Percentiles rank a stretch among this genome's conserved stretches.
These are phyloP conservation scores for Trichoderma breve DNA, from an alignment of 2,329 filamentous ascomycete species.

Conservation along the genomic window DNA sequence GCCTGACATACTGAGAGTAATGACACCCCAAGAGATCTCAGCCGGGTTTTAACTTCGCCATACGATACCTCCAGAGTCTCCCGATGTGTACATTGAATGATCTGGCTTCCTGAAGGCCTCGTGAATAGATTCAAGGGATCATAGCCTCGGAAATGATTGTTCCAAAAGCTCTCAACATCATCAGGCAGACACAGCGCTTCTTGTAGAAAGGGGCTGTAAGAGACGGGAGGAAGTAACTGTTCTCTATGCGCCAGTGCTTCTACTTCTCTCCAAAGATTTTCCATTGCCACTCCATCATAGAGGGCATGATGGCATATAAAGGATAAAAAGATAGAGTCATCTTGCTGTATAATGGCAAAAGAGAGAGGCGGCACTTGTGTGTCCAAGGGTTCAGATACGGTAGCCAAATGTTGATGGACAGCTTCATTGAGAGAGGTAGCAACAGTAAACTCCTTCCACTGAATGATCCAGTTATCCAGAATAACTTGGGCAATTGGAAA, in stretches of 20 bases:
- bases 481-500: conserved; percentile 73
- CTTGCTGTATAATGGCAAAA: conserved; percentile 40
- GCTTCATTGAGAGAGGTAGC: conserved; percentile 36
- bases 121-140: conserved; percentile 32
- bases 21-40: conserved; percentile 56
- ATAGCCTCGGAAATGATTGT: conserved; percentile 51
- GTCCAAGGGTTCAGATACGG: conserved; percentile 43
- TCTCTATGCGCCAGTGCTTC: conserved; percentile 54
- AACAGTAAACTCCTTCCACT: conserved; percentile 41
- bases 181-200: conserved; percentile 51
- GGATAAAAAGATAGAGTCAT: conserved; percentile 40
- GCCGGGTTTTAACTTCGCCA: conserved; percentile 45
- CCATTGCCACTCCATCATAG: conserved; percentile 80
- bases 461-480: conserved; percentile 45
- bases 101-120: conserved; percentile 23
- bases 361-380: conserved; percentile 46
- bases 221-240: conserved; percentile 46
- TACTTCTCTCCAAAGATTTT: conserved; percentile 66
- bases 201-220: conserved; percentile 64
- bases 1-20: conserved; percentile 69
- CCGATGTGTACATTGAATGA: conserved; percentile 32
- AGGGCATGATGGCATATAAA: conserved; percentile 73
- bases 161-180: conserved; percentile 66
- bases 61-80: conserved; percentile 39
- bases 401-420: conserved; percentile 40